A percentile compares a stretch with the other conserved stretches of the same genome.
These are phyloP conservation scores for Meripilus lineatus DNA, from an alignment of 1,284 basidiomycete genomes.

Conservation along the genomic window DNA sequence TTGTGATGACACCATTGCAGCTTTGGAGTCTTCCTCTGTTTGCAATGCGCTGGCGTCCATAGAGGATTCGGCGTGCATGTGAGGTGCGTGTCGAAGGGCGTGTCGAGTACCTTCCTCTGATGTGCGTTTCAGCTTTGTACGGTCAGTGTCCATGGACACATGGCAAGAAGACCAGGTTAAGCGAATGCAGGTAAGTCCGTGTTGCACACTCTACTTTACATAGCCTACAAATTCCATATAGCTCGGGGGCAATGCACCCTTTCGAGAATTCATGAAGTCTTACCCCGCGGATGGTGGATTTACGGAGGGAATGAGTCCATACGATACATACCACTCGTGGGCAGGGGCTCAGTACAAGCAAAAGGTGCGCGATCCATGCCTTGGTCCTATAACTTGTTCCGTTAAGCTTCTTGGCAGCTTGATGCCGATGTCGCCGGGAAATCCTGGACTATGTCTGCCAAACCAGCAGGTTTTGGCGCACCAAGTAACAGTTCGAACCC, in stretches of 20 bases:
- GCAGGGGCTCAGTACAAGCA: conserved; percentile 88
- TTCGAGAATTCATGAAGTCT: conserved; percentile 72
- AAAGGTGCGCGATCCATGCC: conserved; percentile 51
- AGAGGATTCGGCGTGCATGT: conserved; percentile 87
- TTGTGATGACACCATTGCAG: conserved; percentile 31
- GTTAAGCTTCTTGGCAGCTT: conserved; percentile 41
- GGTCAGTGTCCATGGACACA: conserved; percentile 93
- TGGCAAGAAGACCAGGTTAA: conserved; percentile 89
- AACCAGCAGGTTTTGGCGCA: conserved; percentile 41
- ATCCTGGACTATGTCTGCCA: conserved; percentile 65
- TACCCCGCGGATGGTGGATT: conserved; percentile 80
- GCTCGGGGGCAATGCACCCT: conserved; percentile 83
- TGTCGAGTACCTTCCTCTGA: conserved; percentile 13
- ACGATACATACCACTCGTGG: conserved; percentile 89
- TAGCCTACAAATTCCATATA: conserved; percentile 26
- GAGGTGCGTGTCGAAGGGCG: conserved; percentile 39
- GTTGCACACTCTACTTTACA: conserved; percentile 7
- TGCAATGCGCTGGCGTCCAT: conserved; percentile 89
- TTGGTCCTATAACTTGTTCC: neutral
- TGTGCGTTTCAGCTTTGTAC: conserved; percentile 65
- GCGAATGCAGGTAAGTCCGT: conserved; percentile 75
- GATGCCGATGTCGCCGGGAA: conserved; percentile 66
- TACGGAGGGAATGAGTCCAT: conserved; percentile 59
- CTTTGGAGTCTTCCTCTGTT: conserved; percentile 85
- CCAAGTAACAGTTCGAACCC: conserved; percentile 32